Conservation (phyloP, 2,329 filamentous ascomycete genomes). For the Apiospora sp. region DNA sequence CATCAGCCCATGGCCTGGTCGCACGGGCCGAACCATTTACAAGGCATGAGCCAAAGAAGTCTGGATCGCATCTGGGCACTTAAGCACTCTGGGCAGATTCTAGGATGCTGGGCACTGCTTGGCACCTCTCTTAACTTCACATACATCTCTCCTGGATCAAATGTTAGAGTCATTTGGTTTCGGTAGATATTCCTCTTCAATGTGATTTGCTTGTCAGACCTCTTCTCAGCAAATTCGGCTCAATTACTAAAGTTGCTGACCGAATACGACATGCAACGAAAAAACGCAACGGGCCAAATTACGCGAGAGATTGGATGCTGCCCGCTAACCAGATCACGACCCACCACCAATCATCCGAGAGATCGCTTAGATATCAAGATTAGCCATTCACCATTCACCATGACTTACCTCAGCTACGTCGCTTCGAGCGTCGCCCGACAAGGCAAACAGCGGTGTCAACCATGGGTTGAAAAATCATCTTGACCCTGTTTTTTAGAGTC, state of each 20-base stretch:
- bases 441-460: neutral
- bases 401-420: neutral
- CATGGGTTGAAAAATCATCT: neutral
- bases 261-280: neutral
- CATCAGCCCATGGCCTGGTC: neutral
- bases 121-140: neutral
- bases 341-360: neutral
- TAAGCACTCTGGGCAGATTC: neutral
- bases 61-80: neutral
- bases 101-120: neutral
- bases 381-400: neutral
- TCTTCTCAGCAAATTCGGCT: neutral
- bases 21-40: conserved; percentile 10
- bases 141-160: neutral
- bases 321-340: neutral
- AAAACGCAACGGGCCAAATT: neutral
- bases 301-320: neutral
- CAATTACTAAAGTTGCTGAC: neutral
- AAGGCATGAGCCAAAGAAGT: neutral
- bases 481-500: too few relatives aligned
- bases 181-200: neutral
- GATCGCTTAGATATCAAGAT: neutral
- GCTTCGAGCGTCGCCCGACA: neutral
- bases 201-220: neutral
- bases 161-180: neutral